A percentile compares a stretch with the other conserved stretches of the same genome.
phyloP scores from a whole-genome alignment of 2,329 filamentous ascomycete genomes.

The Clonostachys sp. region DNA sequence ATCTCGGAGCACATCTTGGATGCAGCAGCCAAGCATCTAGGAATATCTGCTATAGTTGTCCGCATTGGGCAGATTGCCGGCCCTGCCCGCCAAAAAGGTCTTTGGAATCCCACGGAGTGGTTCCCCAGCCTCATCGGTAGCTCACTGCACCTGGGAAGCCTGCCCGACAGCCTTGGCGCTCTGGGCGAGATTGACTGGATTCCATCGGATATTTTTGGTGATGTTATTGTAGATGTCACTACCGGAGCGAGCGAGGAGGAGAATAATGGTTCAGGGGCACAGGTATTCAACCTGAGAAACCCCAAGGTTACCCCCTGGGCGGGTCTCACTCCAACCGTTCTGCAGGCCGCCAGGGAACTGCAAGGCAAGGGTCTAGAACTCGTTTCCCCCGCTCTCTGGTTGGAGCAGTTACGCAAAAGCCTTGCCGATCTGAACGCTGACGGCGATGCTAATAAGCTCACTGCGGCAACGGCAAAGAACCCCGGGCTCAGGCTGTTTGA shows the following conservation, averaged over 20 bases:
- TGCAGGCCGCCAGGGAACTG: no score
- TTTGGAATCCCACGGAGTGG: conserved; percentile 55
- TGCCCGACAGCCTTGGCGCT: conserved; percentile 39
- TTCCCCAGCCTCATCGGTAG: conserved; percentile 44
- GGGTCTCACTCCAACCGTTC: no score
- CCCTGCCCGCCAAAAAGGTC: conserved; percentile 28
- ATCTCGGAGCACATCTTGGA: conserved; percentile 35
- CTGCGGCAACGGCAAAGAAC: neutral
- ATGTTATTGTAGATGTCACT: conserved; percentile 19
- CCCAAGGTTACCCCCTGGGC: no score
- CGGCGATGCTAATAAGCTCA: no score
- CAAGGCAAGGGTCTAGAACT: no score
- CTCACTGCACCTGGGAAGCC: conserved; percentile 37
- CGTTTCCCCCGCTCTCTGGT: no score
- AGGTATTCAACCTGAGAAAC: no score
- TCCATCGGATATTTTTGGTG: conserved; percentile 42
- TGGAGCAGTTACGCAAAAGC: no score
- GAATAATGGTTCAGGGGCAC: no score
- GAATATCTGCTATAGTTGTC: conserved; percentile 30
- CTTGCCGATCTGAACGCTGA: no score
- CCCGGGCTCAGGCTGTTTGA: neutral
- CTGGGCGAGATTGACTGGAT: conserved; percentile 47
- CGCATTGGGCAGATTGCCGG: conserved; percentile 45
- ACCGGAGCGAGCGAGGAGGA: no score
- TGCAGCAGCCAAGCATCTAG: conserved; percentile 21